These are phyloP conservation scores for Crataegus laevigata DNA, from an alignment of 306 rosid genomes.

Conservation along the genomic window DNA sequence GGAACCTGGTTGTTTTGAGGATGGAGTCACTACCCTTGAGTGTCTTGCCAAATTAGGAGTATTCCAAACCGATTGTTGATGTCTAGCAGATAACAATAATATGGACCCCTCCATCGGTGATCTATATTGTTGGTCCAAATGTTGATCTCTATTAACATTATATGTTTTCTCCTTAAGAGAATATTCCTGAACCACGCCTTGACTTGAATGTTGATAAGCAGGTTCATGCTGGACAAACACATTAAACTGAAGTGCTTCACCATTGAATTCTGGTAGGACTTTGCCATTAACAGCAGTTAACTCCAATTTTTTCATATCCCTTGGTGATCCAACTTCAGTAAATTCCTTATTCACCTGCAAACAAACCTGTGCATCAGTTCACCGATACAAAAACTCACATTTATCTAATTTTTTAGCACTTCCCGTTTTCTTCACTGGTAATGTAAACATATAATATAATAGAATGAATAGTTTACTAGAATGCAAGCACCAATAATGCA, in stretches of 20 bases:
- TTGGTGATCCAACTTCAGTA: conserved; percentile 14
- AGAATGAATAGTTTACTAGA: neutral
- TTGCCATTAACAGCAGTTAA: conserved; percentile 19
- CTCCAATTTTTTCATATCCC: conserved; percentile 16
- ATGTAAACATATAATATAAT: neutral
- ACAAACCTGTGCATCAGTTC: neutral
- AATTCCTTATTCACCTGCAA: conserved; percentile 43
- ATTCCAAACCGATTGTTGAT: conserved; percentile 15
- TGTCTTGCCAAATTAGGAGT: conserved; percentile 36
- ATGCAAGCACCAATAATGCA: neutral
- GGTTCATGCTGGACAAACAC: conserved; percentile 14
- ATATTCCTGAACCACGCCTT: conserved; percentile 22
- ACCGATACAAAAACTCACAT: neutral
- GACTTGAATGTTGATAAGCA: conserved; percentile 17
- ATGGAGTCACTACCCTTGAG: conserved; percentile 32
- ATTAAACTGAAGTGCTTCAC: conserved; percentile 24
- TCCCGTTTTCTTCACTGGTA: neutral
- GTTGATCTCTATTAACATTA: conserved; percentile 13
- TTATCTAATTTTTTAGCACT: neutral
- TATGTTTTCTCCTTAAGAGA: conserved; percentile 18
- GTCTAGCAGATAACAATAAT: conserved; percentile 19
- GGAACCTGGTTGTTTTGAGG: conserved; percentile 23
- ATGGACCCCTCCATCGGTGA: conserved; percentile 22
- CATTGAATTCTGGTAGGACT: conserved; percentile 21
- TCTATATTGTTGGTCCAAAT: conserved; percentile 22